Evolutionary conservation across 805 yeast genomes (phyloP).

Genomic region (Saccharomycopsis javanensis): DNA sequence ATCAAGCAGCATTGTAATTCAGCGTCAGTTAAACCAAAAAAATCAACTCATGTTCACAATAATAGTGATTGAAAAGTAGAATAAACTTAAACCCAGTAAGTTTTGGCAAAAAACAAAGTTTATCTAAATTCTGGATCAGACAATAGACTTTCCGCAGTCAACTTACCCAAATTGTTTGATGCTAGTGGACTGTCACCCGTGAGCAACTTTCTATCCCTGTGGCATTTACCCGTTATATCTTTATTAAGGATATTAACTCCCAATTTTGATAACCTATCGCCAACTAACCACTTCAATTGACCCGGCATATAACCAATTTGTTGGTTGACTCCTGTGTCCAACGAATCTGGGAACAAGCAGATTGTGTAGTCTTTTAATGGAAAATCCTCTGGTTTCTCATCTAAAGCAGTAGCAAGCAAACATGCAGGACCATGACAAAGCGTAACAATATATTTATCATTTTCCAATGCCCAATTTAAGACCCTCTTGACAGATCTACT

Average conservation of each 20-base stretch:
- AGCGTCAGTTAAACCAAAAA: background rate
- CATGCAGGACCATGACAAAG: background rate
- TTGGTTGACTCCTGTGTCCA: background rate
- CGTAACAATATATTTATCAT: background rate
- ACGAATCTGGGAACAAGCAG: background rate
- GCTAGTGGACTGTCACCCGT: background rate
- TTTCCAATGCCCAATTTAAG: background rate
- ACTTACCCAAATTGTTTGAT: constrained; percentile 1
- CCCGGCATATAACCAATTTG: background rate
- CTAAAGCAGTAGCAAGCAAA: background rate
- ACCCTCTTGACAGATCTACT: background rate
- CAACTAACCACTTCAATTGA: background rate
- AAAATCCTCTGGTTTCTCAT: background rate
- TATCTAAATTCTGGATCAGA: background rate
- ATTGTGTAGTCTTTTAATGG: background rate
- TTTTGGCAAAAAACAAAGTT: background rate
- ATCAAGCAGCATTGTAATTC: background rate
- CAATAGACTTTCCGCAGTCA: background rate
- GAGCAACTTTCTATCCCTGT: background rate
- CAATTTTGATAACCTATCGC: background rate
- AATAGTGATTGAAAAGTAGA: background rate
- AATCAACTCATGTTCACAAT: background rate
- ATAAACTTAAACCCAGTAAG: background rate
- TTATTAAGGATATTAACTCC: background rate
- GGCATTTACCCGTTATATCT: background rate